Conservation (phyloP, 2,329 filamentous ascomycete species). For the Fusarium pseudocircinatum region DNA sequence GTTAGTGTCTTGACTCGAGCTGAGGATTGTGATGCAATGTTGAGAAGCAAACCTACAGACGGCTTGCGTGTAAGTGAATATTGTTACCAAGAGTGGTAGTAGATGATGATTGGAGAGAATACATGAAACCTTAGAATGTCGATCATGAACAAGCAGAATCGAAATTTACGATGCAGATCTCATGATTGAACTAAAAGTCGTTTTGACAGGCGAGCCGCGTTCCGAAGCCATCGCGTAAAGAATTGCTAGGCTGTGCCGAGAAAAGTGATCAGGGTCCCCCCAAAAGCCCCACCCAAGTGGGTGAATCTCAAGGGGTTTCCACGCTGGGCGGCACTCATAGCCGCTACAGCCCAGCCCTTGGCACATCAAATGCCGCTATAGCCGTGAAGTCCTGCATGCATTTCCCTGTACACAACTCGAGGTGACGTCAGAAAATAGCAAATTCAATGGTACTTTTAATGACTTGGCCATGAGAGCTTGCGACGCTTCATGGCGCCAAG, state of each 20-base stretch:
- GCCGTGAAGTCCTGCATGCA: slow-evolving; percentile 18
- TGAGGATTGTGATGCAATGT: background rate
- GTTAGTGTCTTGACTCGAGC: background rate
- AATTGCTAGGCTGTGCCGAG: background rate
- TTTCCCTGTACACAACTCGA: slow-evolving; percentile 6
- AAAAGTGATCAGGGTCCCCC: slow-evolving; percentile 21
- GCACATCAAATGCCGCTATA: slow-evolving; percentile 31
- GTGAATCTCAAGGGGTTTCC: background rate
- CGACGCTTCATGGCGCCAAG: slow-evolving; percentile 34
- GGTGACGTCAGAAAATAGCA: slow-evolving; percentile 38
- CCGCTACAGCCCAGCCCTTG: slow-evolving; percentile 35
- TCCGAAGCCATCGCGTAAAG: slow-evolving; percentile 29
- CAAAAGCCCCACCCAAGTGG: slow-evolving; percentile 1
- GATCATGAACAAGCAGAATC: background rate
- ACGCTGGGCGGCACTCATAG: slow-evolving; percentile 24
- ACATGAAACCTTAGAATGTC: background rate
- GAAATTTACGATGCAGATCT: background rate
- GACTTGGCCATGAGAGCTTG: slow-evolving; percentile 31
- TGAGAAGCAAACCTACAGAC: background rate
- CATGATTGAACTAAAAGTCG: background rate
- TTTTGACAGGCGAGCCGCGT: slow-evolving; percentile 14
- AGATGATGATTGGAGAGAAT: background rate
- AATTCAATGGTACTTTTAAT: slow-evolving; percentile 9
- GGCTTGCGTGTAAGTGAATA: background rate
- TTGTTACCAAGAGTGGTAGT: background rate